These are phyloP conservation scores for Fusarium continuum DNA, from an alignment of 2,329 filamentous ascomycete genomes.

Conservation along the genomic window DNA sequence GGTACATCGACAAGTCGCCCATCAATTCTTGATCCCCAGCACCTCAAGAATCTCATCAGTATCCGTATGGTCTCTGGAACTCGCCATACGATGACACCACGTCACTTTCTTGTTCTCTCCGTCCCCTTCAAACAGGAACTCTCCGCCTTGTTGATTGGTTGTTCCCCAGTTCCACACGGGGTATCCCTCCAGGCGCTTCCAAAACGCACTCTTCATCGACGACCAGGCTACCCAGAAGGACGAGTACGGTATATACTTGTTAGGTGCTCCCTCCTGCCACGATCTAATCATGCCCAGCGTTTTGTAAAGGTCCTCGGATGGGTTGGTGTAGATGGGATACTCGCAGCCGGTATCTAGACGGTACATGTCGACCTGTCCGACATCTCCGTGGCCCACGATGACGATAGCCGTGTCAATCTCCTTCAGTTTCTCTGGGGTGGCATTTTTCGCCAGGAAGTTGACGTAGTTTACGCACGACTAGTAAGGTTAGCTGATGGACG, in stretches of 20 bases:
- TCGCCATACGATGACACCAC: conserved; percentile 29
- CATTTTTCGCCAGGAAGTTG: conserved; percentile 6
- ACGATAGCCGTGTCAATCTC: conserved; percentile 15
- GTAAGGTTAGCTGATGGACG: not conserved
- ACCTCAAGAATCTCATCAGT: conserved; percentile 19
- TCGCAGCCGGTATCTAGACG: conserved; percentile 21
- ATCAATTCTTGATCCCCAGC: not conserved
- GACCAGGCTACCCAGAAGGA: not conserved
- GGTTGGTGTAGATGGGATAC: conserved; percentile 22
- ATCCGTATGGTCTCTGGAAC: conserved; percentile 14
- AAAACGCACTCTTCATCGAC: not conserved
- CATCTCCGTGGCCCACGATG: conserved; percentile 6
- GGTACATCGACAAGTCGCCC: not conserved
- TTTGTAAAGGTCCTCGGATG: conserved; percentile 12
- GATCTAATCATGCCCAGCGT: conserved; percentile 18
- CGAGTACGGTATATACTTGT: not conserved
- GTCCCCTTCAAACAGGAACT: conserved; percentile 21
- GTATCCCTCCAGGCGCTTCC: not conserved
- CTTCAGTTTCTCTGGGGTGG: conserved; percentile 19
- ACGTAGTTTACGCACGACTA: conserved; percentile 18
- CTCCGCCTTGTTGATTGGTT: conserved; percentile 17
- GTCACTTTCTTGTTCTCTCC: not conserved
- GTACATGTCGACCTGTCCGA: conserved; percentile 14
- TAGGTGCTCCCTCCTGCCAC: conserved; percentile 4
- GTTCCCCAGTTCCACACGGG: not conserved